A percentile compares a stretch with the other conserved stretches of the same genome.
phyloP scores from a whole-genome alignment of 345 rosid genomes.

The Dovyalis caffra region DNA sequence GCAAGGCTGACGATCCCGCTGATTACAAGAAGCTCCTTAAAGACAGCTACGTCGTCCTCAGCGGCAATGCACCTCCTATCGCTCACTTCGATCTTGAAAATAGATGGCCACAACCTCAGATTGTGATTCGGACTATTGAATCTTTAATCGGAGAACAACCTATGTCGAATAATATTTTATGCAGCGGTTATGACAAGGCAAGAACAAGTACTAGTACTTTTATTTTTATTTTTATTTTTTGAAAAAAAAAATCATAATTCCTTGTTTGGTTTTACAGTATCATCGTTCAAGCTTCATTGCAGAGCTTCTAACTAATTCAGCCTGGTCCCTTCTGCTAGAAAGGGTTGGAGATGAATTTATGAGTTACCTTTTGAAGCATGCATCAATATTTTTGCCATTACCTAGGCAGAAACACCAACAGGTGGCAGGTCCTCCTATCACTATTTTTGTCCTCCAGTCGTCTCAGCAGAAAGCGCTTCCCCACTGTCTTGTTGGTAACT shows the following conservation, averaged over 20 bases:
- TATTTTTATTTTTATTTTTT: too few relatives aligned
- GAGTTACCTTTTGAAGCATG: slow-evolving; percentile 55
- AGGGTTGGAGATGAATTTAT: slow-evolving; percentile 76
- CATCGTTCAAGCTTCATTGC: slow-evolving; percentile 43
- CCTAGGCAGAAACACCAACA: slow-evolving; percentile 54
- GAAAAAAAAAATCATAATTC: neutral
- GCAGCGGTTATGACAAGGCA: slow-evolving; percentile 60
- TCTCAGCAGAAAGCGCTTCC: slow-evolving; percentile 11
- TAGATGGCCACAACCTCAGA: slow-evolving; percentile 62
- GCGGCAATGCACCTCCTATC: slow-evolving; percentile 44
- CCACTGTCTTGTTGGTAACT: slow-evolving; percentile 21
- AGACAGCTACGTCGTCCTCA: slow-evolving; percentile 50
- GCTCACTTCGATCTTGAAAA: slow-evolving; percentile 27
- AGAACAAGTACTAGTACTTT: too few relatives aligned
- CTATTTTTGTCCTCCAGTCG: slow-evolving; percentile 20
- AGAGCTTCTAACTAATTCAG: slow-evolving; percentile 52
- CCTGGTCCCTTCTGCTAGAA: slow-evolving; percentile 65
- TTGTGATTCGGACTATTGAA: slow-evolving; percentile 53
- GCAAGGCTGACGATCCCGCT: slow-evolving; percentile 50
- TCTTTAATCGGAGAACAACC: slow-evolving; percentile 25
- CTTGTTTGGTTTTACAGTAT: slow-evolving; percentile 33
- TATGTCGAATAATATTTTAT: slow-evolving; percentile 39
- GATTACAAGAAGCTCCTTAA: slow-evolving; percentile 55
- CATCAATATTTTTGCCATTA: slow-evolving; percentile 61
- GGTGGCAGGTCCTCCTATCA: slow-evolving; percentile 61